Base-by-base conservation (phyloP, 257 asterid species). In the Solanum pinnatisectum region DNA sequence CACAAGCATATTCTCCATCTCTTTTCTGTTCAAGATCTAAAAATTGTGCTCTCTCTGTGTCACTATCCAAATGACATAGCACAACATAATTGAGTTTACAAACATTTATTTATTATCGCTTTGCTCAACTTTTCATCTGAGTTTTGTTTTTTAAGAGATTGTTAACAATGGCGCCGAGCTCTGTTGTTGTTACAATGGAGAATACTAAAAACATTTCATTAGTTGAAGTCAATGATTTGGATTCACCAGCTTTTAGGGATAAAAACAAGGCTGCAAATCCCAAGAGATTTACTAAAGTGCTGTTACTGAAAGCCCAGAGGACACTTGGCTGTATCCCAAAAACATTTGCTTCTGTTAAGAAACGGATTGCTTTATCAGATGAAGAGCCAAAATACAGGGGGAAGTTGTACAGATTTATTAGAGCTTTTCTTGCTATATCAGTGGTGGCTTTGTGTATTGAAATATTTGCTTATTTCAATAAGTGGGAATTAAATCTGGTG, bases 311-410 rank as follows among this genome's bases (percentile, higher is more conserved):
- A 89, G 98, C 98, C 0, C 95, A 93, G 85, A 92, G 94, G 72
- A 89, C 92, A 18, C 67, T 94, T 2, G 91, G 98, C 59, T 92
- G 90, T 63, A 72, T 96, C 74, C 98, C 98, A 25, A 52, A 90
- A 8, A 87, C 93, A 23, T 89, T 92, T 86, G 91, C 94, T 84
- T 92, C 94, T 20, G 89, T 96, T 63, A 93, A 84, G 90, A 93
- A 93, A 88, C 95, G 99, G 90, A 92, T 96, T 89, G 95, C 98
- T 5, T 87, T 92, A 2, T 96, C 99, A 86, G 93, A 92, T 63
- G 98, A 96, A 91, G 98, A 96, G 56, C 95, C 94, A 5, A 95
- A 91, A 18, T 89, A 93, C 87, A 91, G 93, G 40, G 98, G 99
- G 74, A 90, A 91, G 59, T 78, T 96, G 92, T 95, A 96, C 82